Conservation (phyloP, 129 eudicot species). For the Artemisia annua region DNA sequence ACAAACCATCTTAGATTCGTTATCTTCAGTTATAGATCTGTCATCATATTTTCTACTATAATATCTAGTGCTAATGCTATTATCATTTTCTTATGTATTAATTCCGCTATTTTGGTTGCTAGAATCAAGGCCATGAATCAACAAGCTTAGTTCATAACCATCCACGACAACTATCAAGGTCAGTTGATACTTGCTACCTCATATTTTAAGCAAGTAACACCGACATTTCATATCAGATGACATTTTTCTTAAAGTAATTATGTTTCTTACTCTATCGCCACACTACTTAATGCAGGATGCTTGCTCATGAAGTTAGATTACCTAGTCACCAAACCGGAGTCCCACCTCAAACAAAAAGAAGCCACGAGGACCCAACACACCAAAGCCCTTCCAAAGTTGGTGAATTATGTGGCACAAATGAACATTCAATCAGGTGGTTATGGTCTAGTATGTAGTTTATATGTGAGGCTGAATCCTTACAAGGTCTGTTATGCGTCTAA, state of each 20-base stretch:
- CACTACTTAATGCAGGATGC: conserved; percentile 43
- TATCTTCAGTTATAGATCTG: too few species aligned
- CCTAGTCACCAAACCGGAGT: conserved; percentile 46
- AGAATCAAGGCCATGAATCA: conserved; percentile 44
- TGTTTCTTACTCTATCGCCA: not conserved
- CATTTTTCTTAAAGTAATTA: not conserved
- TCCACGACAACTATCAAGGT: conserved; percentile 62
- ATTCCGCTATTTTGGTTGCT: not conserved
- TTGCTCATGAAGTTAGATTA: conserved; percentile 33
- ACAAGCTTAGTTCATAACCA: conserved; percentile 44
- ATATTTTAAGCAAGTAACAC: not conserved
- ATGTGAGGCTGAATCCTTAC: too few species aligned
- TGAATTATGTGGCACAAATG: conserved; percentile 36
- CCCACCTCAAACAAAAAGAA: too few species aligned
- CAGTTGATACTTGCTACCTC: conserved; percentile 10
- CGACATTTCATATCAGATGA: not conserved
- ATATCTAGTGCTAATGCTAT: too few species aligned
- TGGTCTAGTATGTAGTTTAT: not conserved
- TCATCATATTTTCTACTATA: too few species aligned
- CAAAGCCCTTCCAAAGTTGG: conserved; percentile 33
- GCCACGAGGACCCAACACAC: too few species aligned
- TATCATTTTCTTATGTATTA: not conserved
- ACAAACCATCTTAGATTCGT: too few species aligned
- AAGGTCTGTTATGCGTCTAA: too few species aligned
- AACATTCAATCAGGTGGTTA: conserved; percentile 38